Percentiles rank a stretch among this genome's conserved stretches.
These are phyloP conservation scores for Leptographium galeiforme DNA, from an alignment of 2,329 filamentous ascomycete genomes.

Conservation along the genomic window DNA sequence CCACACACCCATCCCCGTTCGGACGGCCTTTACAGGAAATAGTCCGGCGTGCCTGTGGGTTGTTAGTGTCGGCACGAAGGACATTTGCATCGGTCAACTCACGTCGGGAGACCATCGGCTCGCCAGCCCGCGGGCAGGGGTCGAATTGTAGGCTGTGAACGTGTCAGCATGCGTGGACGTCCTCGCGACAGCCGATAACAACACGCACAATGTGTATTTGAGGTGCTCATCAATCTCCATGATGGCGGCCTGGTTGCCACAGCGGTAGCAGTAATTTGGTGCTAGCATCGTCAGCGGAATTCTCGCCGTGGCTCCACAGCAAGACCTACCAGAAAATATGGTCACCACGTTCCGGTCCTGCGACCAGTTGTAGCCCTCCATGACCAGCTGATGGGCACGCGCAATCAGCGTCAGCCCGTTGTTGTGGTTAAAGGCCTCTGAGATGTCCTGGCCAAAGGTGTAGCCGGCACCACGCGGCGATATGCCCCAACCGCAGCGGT, in stretches of 20 bases:
- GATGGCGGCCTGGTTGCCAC: slow-evolving; percentile 98
- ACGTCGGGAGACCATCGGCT: slow-evolving; percentile 96
- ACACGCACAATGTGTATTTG: slow-evolving; percentile 82
- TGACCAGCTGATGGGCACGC: slow-evolving; percentile 92
- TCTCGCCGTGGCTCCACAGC: neutral
- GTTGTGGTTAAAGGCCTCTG: slow-evolving; percentile 98
- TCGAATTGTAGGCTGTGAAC: slow-evolving; percentile 87
- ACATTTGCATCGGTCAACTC: slow-evolving; percentile 19
- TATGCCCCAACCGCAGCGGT: slow-evolving; percentile 91
- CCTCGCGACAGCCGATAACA: too few species aligned
- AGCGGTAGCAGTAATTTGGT: slow-evolving; percentile 95
- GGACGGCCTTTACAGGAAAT: slow-evolving; percentile 64
- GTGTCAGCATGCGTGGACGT: slow-evolving; percentile 3
- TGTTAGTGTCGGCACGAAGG: neutral
- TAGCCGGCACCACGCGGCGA: slow-evolving; percentile 89
- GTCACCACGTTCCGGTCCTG: slow-evolving; percentile 97
- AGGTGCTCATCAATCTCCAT: slow-evolving; percentile 99
- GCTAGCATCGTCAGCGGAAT: slow-evolving; percentile 28
- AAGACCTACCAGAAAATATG: slow-evolving; percentile 74
- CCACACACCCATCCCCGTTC: neutral
- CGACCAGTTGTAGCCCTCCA: slow-evolving; percentile 99
- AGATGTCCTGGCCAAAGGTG: slow-evolving; percentile 94
- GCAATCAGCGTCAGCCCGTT: slow-evolving; percentile 94
- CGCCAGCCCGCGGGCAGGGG: slow-evolving; percentile 89
- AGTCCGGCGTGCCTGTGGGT: slow-evolving; percentile 69